Conservation (phyloP, 345 rosid genomes). For the Angophora floribunda region DNA sequence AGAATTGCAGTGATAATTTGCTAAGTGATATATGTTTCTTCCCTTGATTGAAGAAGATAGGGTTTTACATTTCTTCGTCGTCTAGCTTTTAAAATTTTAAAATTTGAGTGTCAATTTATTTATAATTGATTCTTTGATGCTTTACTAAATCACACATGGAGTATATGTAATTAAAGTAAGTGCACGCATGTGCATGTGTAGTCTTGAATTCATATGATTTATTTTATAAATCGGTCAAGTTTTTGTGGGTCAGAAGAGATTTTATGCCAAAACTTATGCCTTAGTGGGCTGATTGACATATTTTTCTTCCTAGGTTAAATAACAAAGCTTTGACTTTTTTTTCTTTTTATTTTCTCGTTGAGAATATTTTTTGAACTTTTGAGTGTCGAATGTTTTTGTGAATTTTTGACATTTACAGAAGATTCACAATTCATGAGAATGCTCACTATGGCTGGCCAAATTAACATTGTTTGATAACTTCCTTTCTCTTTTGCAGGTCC, state of each 20-base stretch:
- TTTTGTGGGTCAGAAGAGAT: neutral
- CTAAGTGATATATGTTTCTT: neutral
- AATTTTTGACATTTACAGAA: no score
- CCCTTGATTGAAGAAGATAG: neutral
- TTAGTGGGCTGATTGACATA: neutral
- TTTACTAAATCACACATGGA: neutral
- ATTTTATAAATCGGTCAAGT: neutral
- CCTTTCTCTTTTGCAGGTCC: constrained; percentile 37
- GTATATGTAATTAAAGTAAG: neutral
- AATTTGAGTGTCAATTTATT: neutral
- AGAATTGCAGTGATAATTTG: neutral
- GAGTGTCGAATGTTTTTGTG: neutral
- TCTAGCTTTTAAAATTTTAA: neutral
- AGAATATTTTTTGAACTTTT: neutral
- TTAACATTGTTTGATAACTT: neutral
- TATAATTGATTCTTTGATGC: neutral
- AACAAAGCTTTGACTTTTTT: neutral
- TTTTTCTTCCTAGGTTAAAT: neutral
- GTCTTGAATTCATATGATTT: neutral
- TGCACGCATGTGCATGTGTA: neutral
- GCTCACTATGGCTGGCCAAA: neutral
- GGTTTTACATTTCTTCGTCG: neutral
- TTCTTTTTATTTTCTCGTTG: neutral
- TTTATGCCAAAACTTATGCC: neutral
- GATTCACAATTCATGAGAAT: neutral